Percentiles rank a stretch among this genome's conserved stretches.
Conservation (phyloP, 139 green algal genomes). For the Closterium sp. region DNA sequence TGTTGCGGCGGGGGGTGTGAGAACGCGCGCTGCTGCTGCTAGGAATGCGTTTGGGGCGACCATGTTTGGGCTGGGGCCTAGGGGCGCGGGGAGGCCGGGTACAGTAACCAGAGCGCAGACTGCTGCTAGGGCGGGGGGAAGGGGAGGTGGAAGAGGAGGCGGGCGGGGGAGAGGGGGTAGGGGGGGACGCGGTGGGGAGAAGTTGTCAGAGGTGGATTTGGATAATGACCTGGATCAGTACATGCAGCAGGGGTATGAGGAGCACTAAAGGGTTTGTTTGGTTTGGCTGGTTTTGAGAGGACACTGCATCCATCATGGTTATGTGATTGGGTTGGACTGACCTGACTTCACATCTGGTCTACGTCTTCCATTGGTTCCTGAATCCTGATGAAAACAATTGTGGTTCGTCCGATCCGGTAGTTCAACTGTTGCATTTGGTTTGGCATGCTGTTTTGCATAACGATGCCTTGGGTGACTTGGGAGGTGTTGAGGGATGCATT, state of each 20-base stretch:
- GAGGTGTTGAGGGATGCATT: too few species aligned
- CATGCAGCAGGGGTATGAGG: background rate
- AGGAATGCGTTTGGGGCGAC: background rate
- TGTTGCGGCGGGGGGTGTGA: background rate
- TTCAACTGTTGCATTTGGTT: too few species aligned
- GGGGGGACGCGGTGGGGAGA: background rate
- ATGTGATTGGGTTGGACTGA: too few species aligned
- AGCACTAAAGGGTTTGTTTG: background rate
- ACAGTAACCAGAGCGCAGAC: background rate
- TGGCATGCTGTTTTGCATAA: too few species aligned
- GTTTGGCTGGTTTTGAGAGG: too few species aligned
- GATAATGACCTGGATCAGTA: background rate
- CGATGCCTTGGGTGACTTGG: too few species aligned
- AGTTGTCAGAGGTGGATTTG: background rate
- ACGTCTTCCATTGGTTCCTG: too few species aligned
- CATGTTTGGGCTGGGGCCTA: background rate
- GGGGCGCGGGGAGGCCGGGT: background rate
- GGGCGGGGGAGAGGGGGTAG: background rate
- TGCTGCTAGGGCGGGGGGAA: background rate
- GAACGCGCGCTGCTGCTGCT: background rate
- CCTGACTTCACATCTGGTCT: too few species aligned
- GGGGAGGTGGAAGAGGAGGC: background rate
- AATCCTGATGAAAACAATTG: too few species aligned
- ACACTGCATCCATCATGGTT: too few species aligned
- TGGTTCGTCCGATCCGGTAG: too few species aligned